Base-by-base conservation (phyloP, 768 basidiomycete species). In the Psilocybe subaeruginosa region DNA sequence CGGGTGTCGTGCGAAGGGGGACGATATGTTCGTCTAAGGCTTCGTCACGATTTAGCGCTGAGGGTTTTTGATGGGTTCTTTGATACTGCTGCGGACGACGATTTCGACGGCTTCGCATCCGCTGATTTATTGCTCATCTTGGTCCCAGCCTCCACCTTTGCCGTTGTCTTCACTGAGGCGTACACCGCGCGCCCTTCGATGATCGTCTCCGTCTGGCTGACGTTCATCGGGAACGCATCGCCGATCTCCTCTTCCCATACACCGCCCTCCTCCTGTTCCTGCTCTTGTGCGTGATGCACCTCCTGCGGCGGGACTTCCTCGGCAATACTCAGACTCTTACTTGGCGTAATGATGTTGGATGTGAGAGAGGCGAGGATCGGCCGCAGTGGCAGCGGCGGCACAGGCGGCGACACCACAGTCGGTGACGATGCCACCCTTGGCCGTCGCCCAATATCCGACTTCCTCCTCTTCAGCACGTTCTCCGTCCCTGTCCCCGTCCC, bases 241-340 rank as follows among this genome's bases (percentile, higher is more conserved):
- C 68, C 69, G 23, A 73, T 72, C 41, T 68, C 72, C 51, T 71
- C 69, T 64, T 70, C 68, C 66, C 66, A 70, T 52, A 70, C 72
- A 23, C 67, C 59, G 11, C 61, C 64, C 35, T 59, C 65, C 19
- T 57, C 46, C 29, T 68, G 68, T 47, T 64, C 64, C n/a, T 56
- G 61, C 46, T 58, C 56, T 29, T 54, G 43, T 16, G 29, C 49
- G 2, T 31, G 37, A 27, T 59, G 58, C 56, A 29, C 39, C 9
- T 41, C 31, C 23, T 23, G 23, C 23, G 23, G 23, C 30, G 31
- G 16, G 2, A 46, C 45, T 43, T 56, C 56, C 14, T 43, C 41
- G 37, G 37, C 7, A 43, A 43, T 43, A n/a, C 14, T 11, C 14
- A 16, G 11, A 4, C 11, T 43, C 11, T 14, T 43, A 12, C 14